phyloP scores from a whole-genome alignment of 2,329 filamentous ascomycete genomes.

The Aspergillus tamarii region DNA sequence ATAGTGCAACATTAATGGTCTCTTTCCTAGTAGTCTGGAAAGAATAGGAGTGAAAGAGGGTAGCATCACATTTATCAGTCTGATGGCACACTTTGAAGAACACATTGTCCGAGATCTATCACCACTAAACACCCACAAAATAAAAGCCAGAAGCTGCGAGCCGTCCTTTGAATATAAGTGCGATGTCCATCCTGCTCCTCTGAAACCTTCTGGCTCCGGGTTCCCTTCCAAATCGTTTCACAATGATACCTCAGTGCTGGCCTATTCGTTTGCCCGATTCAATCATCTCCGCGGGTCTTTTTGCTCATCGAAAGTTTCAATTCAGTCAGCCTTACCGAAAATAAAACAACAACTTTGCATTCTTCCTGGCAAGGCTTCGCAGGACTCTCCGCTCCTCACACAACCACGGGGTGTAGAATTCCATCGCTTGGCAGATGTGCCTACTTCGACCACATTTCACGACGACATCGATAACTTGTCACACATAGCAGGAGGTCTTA shows the following conservation, averaged over 20 bases:
- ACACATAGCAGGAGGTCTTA: conserved; percentile 22
- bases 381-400: background rate
- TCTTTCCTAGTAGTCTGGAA: background rate
- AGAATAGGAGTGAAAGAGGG: conserved; percentile 1
- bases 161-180: background rate
- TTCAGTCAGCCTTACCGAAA: background rate
- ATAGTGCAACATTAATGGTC: background rate
- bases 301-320: background rate
- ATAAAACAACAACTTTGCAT: background rate
- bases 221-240: background rate
- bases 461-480: conserved; percentile 23
- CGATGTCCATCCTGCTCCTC: conserved; percentile 5
- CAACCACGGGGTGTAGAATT: background rate
- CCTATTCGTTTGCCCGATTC: conserved; percentile 6
- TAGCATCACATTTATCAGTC: background rate
- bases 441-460: conserved; percentile 15
- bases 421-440: background rate
- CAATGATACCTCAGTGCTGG: conserved; percentile 11
- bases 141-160: background rate
- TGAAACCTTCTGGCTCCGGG: background rate
- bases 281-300: conserved; percentile 1
- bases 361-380: background rate
- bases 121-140: conserved; percentile 1
- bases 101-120: conserved; percentile 9
- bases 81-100: conserved; percentile 12